A percentile compares a stretch with the other conserved stretches of the same genome.
phyloP scores from a whole-genome alignment of 331 rosid genomes.

The Stylosanthes scabra region DNA sequence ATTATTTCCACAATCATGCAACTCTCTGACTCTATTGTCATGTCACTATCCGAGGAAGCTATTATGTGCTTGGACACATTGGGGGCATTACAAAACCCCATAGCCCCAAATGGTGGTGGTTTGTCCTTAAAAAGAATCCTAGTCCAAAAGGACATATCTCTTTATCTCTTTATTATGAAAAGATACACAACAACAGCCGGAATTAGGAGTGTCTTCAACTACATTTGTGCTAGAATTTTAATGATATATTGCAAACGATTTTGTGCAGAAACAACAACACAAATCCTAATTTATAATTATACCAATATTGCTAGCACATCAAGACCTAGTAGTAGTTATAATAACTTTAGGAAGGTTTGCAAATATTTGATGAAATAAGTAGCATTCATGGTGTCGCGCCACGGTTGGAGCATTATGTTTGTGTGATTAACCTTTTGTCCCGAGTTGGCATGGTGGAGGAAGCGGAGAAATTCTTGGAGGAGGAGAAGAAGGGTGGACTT shows the following conservation, averaged over 20 bases:
- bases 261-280: background rate
- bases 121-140: slow-evolving; percentile 45
- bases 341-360: too few species aligned
- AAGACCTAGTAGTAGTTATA: background rate
- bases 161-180: slow-evolving; percentile 39
- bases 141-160: slow-evolving; percentile 41
- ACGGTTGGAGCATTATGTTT: too few species aligned
- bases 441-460: too few species aligned
- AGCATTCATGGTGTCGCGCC: too few species aligned
- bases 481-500: too few species aligned
- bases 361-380: too few species aligned
- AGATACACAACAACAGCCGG: slow-evolving; percentile 52
- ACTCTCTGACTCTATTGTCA: slow-evolving; percentile 20
- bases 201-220: slow-evolving; percentile 52
- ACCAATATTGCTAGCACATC: background rate
- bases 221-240: slow-evolving; percentile 52
- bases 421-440: too few species aligned
- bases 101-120: background rate
- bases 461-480: too few species aligned
- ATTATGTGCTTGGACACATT: slow-evolving; percentile 43
- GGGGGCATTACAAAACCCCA: slow-evolving; percentile 24
- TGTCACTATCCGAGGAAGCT: slow-evolving; percentile 56
- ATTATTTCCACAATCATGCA: slow-evolving; percentile 25
- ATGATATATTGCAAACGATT: slow-evolving; percentile 51
- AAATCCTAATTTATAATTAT: background rate